These are phyloP conservation scores for Triangularia verruculosa DNA, from an alignment of 2,329 filamentous ascomycete species.

Conservation along the genomic window DNA sequence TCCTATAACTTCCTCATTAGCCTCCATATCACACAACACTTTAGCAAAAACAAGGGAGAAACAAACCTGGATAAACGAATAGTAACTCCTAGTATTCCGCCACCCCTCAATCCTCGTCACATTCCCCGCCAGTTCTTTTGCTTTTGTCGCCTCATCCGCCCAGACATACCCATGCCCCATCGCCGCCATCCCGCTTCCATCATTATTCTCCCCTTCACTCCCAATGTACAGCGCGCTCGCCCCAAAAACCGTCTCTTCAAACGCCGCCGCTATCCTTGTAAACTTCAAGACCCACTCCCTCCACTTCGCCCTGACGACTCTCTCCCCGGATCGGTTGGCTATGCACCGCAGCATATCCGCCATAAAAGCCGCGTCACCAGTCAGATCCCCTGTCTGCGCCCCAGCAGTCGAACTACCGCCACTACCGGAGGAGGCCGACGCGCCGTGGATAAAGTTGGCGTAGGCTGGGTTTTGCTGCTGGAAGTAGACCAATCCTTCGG, in stretches of 20 bases:
- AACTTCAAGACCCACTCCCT: slow-evolving; percentile 93
- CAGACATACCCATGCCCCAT: slow-evolving; percentile 88
- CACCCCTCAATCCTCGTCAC: slow-evolving; percentile 93
- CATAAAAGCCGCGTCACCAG: slow-evolving; percentile 88
- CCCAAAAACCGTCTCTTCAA: slow-evolving; percentile 94
- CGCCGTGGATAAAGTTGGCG: slow-evolving; percentile 47
- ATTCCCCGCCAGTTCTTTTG: slow-evolving; percentile 85
- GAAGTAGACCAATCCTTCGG: slow-evolving; percentile 84
- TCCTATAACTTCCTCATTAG: slow-evolving; percentile 48
- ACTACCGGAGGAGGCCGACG: slow-evolving; percentile 30
- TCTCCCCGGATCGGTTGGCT: slow-evolving; percentile 79
- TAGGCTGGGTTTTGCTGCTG: slow-evolving; percentile 70
- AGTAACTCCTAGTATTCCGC: slow-evolving; percentile 93
- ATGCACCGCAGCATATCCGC: slow-evolving; percentile 80
- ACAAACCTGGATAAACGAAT: slow-evolving; percentile 80
- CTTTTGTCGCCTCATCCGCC: slow-evolving; percentile 76
- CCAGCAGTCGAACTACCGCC: slow-evolving; percentile 21
- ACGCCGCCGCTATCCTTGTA: slow-evolving; percentile 85
- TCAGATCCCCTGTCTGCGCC: slow-evolving; percentile 56
- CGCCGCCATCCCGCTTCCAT: slow-evolving; percentile 54
- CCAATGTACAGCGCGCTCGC: slow-evolving; percentile 86
- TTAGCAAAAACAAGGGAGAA: background rate
- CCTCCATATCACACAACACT: background rate
- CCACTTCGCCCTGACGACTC: slow-evolving; percentile 88
- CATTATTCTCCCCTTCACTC: slow-evolving; percentile 64